A percentile compares a stretch with the other conserved stretches of the same genome.
phyloP scores from a whole-genome alignment of 257 asterid genomes.

The Lithospermum erythrorhizon region DNA sequence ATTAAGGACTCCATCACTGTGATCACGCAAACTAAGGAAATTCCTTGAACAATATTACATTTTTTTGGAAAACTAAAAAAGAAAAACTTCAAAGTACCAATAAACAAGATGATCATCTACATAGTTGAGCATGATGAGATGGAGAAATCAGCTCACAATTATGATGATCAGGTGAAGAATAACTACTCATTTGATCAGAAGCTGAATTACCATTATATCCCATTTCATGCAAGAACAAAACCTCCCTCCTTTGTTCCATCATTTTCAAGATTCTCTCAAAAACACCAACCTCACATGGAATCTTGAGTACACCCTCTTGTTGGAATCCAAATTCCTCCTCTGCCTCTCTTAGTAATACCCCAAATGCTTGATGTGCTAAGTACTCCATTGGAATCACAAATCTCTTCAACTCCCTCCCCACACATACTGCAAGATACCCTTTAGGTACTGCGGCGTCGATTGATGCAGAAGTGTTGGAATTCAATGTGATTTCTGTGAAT shows the following conservation, averaged over 20 bases:
- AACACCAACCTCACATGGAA: constrained; percentile 55
- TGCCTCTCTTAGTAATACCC: constrained; percentile 52
- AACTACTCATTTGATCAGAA: not conserved
- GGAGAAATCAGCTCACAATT: not conserved
- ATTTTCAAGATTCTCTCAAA: constrained; percentile 47
- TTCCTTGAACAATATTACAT: not conserved
- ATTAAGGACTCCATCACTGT: no score
- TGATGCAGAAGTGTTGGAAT: not conserved
- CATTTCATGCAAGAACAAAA: constrained; percentile 15
- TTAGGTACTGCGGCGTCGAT: constrained; percentile 38
- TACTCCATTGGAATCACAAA: constrained; percentile 59
- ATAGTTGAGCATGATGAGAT: constrained; percentile 3
- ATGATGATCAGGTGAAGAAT: constrained; percentile 1
- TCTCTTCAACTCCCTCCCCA: constrained; percentile 53
- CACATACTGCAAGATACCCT: constrained; percentile 66
- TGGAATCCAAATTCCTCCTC: constrained; percentile 89
- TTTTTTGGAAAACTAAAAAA: not conserved
- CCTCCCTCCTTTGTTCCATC: constrained; percentile 33
- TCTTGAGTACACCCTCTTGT: constrained; percentile 57
- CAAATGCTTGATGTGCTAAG: constrained; percentile 51
- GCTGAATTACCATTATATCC: not conserved
- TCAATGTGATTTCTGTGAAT: constrained; percentile 37
- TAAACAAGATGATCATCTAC: not conserved
- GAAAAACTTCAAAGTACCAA: not conserved
- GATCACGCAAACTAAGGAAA: not conserved